A percentile compares a stretch with the other conserved stretches of the same genome.
phyloP scores from a whole-genome alignment of 352 stramenopile species.

The Pythium aphanidermatum region DNA sequence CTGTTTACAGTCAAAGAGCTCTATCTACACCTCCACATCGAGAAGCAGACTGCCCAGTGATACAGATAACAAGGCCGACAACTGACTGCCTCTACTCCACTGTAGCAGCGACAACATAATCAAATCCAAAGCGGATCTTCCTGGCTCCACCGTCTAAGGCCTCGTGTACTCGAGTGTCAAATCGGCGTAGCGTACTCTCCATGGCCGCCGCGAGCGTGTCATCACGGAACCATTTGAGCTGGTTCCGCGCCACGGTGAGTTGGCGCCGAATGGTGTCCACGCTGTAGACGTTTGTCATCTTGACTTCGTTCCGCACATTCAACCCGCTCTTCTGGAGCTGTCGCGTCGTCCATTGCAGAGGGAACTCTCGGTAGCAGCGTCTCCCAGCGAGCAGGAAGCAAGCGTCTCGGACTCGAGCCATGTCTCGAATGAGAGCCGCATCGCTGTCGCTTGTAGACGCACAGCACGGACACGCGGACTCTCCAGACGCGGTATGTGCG shows the following conservation, averaged over 20 bases:
- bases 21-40: constrained; percentile 50
- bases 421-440: constrained; percentile 32
- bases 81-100: neutral
- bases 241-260: constrained; percentile 71
- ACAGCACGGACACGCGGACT: constrained; percentile 19
- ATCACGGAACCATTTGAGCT: constrained; percentile 62
- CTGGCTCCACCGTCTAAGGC: constrained; percentile 5
- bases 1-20: constrained; percentile 73
- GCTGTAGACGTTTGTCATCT: constrained; percentile 79
- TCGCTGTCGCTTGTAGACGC: constrained; percentile 7
- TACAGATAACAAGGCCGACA: neutral
- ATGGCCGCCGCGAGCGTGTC: constrained; percentile 20
- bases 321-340: constrained; percentile 39
- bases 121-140: constrained; percentile 56
- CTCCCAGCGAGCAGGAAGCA: constrained; percentile 69
- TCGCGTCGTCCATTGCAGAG: constrained; percentile 59
- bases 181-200: constrained; percentile 27
- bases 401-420: constrained; percentile 54
- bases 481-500: neutral
- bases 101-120: constrained; percentile 71
- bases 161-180: constrained; percentile 25
- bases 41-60: constrained; percentile 16
- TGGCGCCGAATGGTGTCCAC: constrained; percentile 67
- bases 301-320: constrained; percentile 26
- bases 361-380: constrained; percentile 79